Base-by-base conservation (phyloP, 257 asterid species). In the Asclepias syriaca region DNA sequence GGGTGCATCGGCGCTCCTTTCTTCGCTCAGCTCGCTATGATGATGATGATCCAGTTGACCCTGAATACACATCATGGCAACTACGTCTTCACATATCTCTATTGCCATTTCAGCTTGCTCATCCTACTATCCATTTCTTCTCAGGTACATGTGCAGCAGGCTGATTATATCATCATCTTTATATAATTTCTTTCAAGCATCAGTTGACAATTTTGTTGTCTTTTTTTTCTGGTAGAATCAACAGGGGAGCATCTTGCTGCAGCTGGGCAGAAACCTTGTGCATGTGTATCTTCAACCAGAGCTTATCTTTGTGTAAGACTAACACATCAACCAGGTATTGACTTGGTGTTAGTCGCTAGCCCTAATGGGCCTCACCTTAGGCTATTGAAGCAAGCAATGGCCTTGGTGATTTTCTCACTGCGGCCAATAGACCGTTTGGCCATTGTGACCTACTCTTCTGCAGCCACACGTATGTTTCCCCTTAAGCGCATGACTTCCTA, bases 381-480 rank as follows among this genome's bases (percentile, higher is more conserved):
- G 90, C 95, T 90, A 53, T 83, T 89, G 95, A 93, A 88, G 81
- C 96, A 93, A 78, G 88, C 95, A 9, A 91, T 93, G 97, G 92
- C 96, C 0, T 69, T 89, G 63, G 93, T 85, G 29, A 95, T 93
- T 27, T 88, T 85, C 80, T 85, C 96, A 0, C 86, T 93, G 10
- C 87, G 96, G 0, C 92, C 92, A 24, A 77, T 80, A 14, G 98
- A 93, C 59, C 87, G 97, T 2, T 68, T 91, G 56, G 95, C 97
- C 63, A 88, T 93, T 13, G 96, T 91, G 2, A 84, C 97, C 2
- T 83, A 91, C 85, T 87, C 96, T 2, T 90, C 97, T 13, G 83
- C 98, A 0, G 98, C 96, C 2, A 86, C 96, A 0, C 96, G 96
- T 1, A 83, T 87, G 66, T 90, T 88, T 71, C 97, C 98, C n/a